These are phyloP conservation scores for Coniferiporia sulphurascens DNA, from an alignment of 1,284 basidiomycete species.

Conservation along the genomic window DNA sequence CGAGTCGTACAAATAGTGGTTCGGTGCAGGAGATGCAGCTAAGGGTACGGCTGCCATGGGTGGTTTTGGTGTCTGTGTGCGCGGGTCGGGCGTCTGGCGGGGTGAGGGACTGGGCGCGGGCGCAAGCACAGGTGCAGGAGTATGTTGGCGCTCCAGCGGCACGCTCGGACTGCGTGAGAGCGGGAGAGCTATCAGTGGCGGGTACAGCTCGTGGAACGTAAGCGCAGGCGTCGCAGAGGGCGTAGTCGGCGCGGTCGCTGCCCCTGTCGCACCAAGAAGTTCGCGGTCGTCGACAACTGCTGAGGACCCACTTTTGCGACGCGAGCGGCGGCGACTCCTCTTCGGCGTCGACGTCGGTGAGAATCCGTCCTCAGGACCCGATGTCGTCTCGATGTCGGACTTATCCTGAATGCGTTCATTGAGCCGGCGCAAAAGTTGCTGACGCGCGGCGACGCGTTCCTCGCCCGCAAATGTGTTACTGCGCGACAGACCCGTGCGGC, in stretches of 20 bases:
- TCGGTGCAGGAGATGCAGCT: slow-evolving; percentile 11
- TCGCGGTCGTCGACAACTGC: slow-evolving; percentile 63
- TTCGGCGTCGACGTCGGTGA: slow-evolving; percentile 41
- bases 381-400: slow-evolving; percentile 42
- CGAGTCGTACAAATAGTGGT: slow-evolving; percentile 32
- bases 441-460: slow-evolving; percentile 64
- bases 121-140: background rate
- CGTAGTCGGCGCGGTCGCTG: slow-evolving; percentile 54
- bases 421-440: slow-evolving; percentile 57
- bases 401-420: slow-evolving; percentile 59
- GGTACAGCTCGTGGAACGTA: slow-evolving; percentile 23
- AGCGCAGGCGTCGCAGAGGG: slow-evolving; percentile 53
- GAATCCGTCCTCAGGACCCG: slow-evolving; percentile 53
- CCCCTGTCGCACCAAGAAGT: slow-evolving; percentile 27
- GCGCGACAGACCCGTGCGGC: slow-evolving; percentile 46
- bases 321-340: slow-evolving; percentile 54
- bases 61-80: slow-evolving; percentile 2
- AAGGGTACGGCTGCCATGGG: background rate
- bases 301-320: slow-evolving; percentile 42
- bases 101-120: background rate
- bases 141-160: slow-evolving; percentile 12
- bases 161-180: slow-evolving; percentile 14
- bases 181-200: slow-evolving; percentile 13
- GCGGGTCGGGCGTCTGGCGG: slow-evolving; percentile 8
- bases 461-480: slow-evolving; percentile 79